Base-by-base conservation (phyloP, 2,329 filamentous ascomycete genomes). In the Cladobotryum protrusum region DNA sequence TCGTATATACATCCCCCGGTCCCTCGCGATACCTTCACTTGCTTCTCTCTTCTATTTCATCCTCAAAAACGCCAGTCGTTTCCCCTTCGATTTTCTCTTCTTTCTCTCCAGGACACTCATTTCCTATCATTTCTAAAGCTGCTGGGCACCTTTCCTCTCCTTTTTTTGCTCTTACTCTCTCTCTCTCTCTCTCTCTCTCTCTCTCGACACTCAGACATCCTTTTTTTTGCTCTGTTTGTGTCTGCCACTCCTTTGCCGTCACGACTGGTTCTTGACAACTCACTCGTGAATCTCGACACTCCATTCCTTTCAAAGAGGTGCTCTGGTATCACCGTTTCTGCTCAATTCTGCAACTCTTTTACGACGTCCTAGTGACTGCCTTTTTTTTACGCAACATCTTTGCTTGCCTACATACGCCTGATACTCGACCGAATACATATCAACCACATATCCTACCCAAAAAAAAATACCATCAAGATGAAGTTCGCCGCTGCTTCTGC, bases 141-240 rank as follows among this genome's bases (percentile, higher is more conserved):
- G 66, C 64, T 67, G 62, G 63, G 61, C 65, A 67, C 60, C 24
- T 29, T 57, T 67, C 59, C 65, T 62, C 56, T 66, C 64, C 51
- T 66, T 66, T 43, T 43, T 43, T n/a, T n/a, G n/a, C n/a, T n/a
- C n/a, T n/a, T n/a, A n/a, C n/a, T n/a, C n/a, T n/a, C n/a, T n/a
- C 59, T 17, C 17, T 39, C 20, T 24, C 20, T 29, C 24, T 29
- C 24, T 29, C 24, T 29, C 24, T 29, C 24, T 29, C 24, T 29
- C 24, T 8, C 35, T 41, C 56, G 48, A 55, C 50, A 40, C 11
- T 8, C 57, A 56, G 56, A 59, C 60, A 53, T 52, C 56, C 39
- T 55, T 57, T 53, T 53, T 55, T 63, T 32, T 55, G 55, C 54
- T 54, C 56, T 62, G 57, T 61, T 62, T 62, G 56, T 57, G 63